Evolutionary conservation across 768 basidiomycete genomes (phyloP), one percentile per base, ranked within the genome.

Genomic region (Gyrodon lividus): DNA sequence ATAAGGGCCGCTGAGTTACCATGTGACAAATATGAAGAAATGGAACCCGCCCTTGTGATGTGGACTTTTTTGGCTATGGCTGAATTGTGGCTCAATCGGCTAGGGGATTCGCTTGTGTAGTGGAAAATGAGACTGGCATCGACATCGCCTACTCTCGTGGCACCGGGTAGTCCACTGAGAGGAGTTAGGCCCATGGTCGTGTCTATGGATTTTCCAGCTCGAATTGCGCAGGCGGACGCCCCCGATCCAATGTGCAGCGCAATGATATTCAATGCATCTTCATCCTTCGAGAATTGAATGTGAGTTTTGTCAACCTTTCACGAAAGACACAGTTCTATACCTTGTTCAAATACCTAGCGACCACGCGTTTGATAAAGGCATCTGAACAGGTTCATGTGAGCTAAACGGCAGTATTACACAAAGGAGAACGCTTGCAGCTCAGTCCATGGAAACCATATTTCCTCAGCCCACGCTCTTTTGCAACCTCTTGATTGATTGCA

Each of bases 391-490:
- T 30, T 35, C 26, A 17, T 26, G 14, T 58, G 34, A 57, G 49
- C 38, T 45, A n/a, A 17, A 14, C 10, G 13, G 17, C 35, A 40
- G 7, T 20, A 37, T 30, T 14, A 6, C 19, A 20, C 20, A 43
- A 28, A 34, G n/a, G 39, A 10, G 24, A 22, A 50, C 8, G 46
- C 40, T 70, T 54, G 81, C 86, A 89, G 58, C 84, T 86, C 59
- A 93, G 64, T 2, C 94, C 94, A 60, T 97, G 94, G 68, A 94
- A 94, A 16, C 94, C 94, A 62, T 95, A 96, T 68, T 92, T 94
- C 64, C 82, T 83, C 40, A 96, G 74, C 1, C 88, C 87, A 40
- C 83, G 81, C 39, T 80, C 70, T 34, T 73, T 73, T 0, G 87
- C 82, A 39, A 87, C 70, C 8, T 71, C 63, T 58, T 80, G 86